These are phyloP conservation scores for Andrographis paniculata DNA, from an alignment of 305 asterid species.

Conservation along the genomic window DNA sequence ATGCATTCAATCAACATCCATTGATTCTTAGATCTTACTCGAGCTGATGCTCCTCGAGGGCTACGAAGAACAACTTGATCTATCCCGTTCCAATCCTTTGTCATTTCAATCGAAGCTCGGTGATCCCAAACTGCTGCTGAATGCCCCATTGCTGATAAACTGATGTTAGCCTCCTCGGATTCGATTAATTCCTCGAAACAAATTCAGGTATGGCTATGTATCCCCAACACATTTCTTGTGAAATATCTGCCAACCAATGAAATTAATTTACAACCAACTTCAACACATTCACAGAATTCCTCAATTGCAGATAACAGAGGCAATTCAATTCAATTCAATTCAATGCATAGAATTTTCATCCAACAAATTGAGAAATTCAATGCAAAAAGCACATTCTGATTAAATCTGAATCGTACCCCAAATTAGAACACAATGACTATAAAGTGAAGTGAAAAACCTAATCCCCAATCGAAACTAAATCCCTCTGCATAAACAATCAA, in stretches of 20 bases:
- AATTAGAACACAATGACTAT: constrained; percentile 16
- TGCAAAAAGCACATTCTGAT: constrained; percentile 13
- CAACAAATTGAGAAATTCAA: constrained; percentile 29
- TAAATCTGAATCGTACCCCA: constrained; percentile 21
- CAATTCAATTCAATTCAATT: constrained; percentile 13
- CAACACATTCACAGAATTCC: background rate
- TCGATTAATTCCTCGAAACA: constrained; percentile 10
- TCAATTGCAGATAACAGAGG: constrained; percentile 5
- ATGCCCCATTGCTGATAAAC: constrained; percentile 61
- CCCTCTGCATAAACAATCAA: constrained; percentile 8
- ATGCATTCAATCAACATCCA: constrained; percentile 13
- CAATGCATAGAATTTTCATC: constrained; percentile 22
- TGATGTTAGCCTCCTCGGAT: constrained; percentile 2
- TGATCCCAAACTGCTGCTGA: constrained; percentile 75
- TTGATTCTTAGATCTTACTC: constrained; percentile 41
- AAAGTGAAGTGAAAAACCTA: constrained; percentile 7
- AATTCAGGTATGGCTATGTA: constrained; percentile 19
- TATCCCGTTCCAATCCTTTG: constrained; percentile 86
- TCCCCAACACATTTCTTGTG: constrained; percentile 23
- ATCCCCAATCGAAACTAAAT: constrained; percentile 18
- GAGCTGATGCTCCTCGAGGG: constrained; percentile 76
- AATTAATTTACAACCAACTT: constrained; percentile 25
- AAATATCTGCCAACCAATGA: constrained; percentile 24
- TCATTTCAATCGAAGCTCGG: constrained; percentile 52
- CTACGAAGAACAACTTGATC: constrained; percentile 82